These are phyloP conservation scores for Elaeagnus macrophylla DNA, from an alignment of 306 rosid species.

Conservation along the genomic window DNA sequence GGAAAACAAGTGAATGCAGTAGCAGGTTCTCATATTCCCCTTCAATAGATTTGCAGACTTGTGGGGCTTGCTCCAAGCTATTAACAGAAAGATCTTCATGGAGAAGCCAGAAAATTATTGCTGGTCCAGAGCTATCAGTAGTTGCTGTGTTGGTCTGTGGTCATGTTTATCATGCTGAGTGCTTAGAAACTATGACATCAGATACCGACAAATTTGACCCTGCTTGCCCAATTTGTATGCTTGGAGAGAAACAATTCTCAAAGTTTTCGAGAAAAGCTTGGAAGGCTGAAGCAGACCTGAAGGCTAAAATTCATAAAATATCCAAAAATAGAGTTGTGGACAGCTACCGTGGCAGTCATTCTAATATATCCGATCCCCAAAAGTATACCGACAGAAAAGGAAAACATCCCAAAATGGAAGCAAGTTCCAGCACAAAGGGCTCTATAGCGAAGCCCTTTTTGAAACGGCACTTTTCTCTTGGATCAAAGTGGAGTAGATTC, in stretches of 20 bases:
- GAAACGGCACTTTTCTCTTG: slow-evolving; percentile 61
- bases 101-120: slow-evolving; percentile 54
- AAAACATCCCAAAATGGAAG: slow-evolving; percentile 49
- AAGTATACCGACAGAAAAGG: slow-evolving; percentile 33
- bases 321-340: slow-evolving; percentile 65
- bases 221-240: slow-evolving; percentile 59
- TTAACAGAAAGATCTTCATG: slow-evolving; percentile 61
- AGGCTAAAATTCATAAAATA: slow-evolving; percentile 55
- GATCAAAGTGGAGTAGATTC: slow-evolving; percentile 60
- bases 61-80: slow-evolving; percentile 64
- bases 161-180: slow-evolving; percentile 74
- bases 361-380: slow-evolving; percentile 41
- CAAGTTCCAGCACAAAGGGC: slow-evolving; percentile 55
- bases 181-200: slow-evolving; percentile 62
- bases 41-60: slow-evolving; percentile 55
- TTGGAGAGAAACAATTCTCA: slow-evolving; percentile 56
- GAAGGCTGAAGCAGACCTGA: slow-evolving; percentile 45
- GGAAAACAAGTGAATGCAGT: slow-evolving; percentile 62
- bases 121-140: slow-evolving; percentile 45
- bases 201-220: slow-evolving; percentile 71
- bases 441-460: slow-evolving; percentile 54
- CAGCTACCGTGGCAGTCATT: slow-evolving; percentile 47
- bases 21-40: slow-evolving; percentile 76
- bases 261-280: slow-evolving; percentile 42
- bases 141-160: slow-evolving; percentile 74